phyloP scores from a whole-genome alignment of 257 asterid species.

The Solanum chiquidenum region DNA sequence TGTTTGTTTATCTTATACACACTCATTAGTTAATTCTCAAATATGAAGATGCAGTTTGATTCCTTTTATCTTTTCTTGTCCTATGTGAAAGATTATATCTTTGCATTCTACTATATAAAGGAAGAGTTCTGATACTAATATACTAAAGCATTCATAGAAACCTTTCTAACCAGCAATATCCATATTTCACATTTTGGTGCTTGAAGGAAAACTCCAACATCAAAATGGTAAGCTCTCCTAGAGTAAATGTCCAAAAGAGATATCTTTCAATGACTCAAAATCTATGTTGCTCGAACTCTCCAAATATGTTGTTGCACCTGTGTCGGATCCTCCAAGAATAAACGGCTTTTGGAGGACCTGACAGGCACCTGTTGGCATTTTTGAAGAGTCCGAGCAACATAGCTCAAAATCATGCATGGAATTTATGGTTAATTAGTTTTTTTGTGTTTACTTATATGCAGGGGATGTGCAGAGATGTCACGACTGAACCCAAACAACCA shows the following conservation, averaged over 20 bases:
- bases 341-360: neutral
- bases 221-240: conserved; percentile 9
- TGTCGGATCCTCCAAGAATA: too few species aligned
- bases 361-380: neutral
- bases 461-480: conserved; percentile 26
- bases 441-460: conserved; percentile 1
- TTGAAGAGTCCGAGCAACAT: neutral
- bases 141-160: neutral
- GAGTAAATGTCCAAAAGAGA: neutral
- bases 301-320: too few species aligned
- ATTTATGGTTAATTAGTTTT: neutral
- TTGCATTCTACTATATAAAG: conserved; percentile 4
- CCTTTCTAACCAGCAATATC: neutral
- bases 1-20: neutral
- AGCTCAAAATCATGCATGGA: neutral
- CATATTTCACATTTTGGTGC: neutral
- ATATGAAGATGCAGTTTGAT: conserved; percentile 8
- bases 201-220: neutral
- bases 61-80: conserved; percentile 15
- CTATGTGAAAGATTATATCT: neutral
- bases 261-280: neutral
- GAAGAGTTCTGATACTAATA: neutral
- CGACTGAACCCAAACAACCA: conserved; percentile 9
- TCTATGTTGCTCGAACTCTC: neutral
- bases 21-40: neutral